Percentiles rank a stretch among this genome's conserved stretches.
These are phyloP conservation scores for Chloromonas sp. DNA, from an alignment of 163 green algal genomes.

Conservation along the genomic window DNA sequence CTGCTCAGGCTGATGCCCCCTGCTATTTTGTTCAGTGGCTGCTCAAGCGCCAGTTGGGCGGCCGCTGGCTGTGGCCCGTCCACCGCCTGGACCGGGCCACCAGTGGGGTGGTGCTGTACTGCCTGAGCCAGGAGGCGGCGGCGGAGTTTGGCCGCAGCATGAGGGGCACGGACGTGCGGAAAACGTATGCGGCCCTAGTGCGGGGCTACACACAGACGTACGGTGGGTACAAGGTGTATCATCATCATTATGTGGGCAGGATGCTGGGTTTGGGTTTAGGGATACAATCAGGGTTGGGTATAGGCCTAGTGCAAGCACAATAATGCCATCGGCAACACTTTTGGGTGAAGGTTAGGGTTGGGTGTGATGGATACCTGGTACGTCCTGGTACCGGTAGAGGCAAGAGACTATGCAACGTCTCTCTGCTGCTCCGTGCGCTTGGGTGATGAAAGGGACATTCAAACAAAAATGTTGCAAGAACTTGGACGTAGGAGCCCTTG, in stretches of 20 bases:
- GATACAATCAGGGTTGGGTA: not conserved
- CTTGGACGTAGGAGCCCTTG: too few species aligned
- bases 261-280: not conserved
- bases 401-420: not conserved
- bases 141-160: constrained; percentile 1
- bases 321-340: not conserved
- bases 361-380: too few species aligned
- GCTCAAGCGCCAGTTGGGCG: not conserved
- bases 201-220: constrained; percentile 9
- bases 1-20: not conserved
- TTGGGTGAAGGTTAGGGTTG: too few species aligned
- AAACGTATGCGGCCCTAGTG: constrained; percentile 5
- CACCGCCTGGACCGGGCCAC: not conserved
- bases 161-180: not conserved
- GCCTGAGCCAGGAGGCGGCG: not conserved
- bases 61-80: not conserved
- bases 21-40: not conserved
- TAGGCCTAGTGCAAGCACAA: not conserved
- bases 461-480: too few species aligned
- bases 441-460: not conserved
- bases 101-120: not conserved
- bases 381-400: not conserved
- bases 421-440: not conserved
- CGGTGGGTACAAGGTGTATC: not conserved
- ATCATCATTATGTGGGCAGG: not conserved